phyloP scores from a whole-genome alignment of 2,329 filamentous ascomycete species.

The Rhytidhysteron rufulum region DNA sequence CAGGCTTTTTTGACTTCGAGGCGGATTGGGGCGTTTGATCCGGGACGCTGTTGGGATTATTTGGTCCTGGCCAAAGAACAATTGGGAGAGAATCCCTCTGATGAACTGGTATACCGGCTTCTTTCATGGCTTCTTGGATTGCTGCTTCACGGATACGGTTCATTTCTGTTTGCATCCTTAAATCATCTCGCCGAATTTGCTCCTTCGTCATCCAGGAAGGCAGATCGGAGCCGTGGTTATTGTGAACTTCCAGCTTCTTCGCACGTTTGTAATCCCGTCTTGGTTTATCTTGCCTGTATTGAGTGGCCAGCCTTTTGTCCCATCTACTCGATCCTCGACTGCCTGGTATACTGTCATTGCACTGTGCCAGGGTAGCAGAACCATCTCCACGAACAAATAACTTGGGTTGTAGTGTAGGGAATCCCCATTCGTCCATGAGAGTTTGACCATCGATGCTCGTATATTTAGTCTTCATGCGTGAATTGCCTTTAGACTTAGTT shows the following conservation, averaged over 20 bases:
- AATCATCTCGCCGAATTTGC: not conserved
- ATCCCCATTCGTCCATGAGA: conserved; percentile 45
- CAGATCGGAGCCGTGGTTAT: not conserved
- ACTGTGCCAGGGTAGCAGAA: conserved; percentile 27
- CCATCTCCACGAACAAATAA: conserved; percentile 39
- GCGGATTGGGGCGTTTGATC: no score
- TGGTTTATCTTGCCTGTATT: not conserved
- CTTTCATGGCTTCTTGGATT: not conserved
- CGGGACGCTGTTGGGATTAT: no score
- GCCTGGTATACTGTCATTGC: not conserved
- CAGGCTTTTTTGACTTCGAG: conserved; percentile 1
- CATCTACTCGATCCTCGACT: not conserved
- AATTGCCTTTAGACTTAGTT: conserved; percentile 14
- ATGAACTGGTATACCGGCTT: not conserved
- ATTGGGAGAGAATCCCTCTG: not conserved
- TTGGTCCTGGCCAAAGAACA: no score
- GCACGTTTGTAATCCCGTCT: not conserved
- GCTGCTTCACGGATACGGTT: not conserved
- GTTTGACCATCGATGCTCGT: conserved; percentile 15
- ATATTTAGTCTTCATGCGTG: conserved; percentile 10
- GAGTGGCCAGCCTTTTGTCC: not conserved
- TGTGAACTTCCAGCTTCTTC: not conserved
- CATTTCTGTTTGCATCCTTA: not conserved
- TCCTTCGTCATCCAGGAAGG: not conserved
- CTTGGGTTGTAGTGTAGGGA: conserved; percentile 34